Conservation (phyloP, 257 asterid species). For the Solanum arcanum region DNA sequence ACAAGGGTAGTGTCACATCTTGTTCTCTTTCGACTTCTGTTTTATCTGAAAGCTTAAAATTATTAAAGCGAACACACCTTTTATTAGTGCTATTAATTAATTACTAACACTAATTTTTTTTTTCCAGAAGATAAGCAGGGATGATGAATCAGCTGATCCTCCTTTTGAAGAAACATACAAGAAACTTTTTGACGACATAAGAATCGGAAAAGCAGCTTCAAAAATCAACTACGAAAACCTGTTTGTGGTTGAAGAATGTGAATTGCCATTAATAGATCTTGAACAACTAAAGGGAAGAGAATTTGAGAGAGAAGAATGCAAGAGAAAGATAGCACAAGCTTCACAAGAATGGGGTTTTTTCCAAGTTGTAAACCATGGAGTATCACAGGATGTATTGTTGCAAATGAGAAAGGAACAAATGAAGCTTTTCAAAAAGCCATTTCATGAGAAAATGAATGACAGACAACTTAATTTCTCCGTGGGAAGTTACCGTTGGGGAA, state of each 20-base stretch:
- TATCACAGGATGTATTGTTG: conserved; percentile 29
- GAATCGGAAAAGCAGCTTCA: background rate
- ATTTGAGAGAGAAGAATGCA: conserved; percentile 40
- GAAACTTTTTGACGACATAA: conserved; percentile 13
- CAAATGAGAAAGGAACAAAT: conserved; percentile 57
- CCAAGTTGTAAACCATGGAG: conserved; percentile 72
- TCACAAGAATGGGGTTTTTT: conserved; percentile 83
- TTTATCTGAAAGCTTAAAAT: too few relatives aligned
- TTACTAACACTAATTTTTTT: background rate
- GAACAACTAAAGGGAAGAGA: conserved; percentile 27
- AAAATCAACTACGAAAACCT: background rate
- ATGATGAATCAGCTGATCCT: conserved; percentile 55
- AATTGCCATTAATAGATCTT: conserved; percentile 71
- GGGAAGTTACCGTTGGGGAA: conserved; percentile 87
- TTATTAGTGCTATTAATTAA: too few relatives aligned
- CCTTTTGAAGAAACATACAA: conserved; percentile 59
- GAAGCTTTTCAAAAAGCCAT: conserved; percentile 55
- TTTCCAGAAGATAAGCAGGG: conserved; percentile 27
- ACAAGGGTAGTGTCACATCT: too few relatives aligned
- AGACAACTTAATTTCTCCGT: conserved; percentile 30
- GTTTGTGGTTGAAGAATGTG: conserved; percentile 36
- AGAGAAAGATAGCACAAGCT: conserved; percentile 47
- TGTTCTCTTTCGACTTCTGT: too few relatives aligned
- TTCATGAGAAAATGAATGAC: conserved; percentile 34
- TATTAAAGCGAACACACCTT: background rate